These are phyloP conservation scores for Arachnomyces sp. DNA, from an alignment of 2,329 filamentous ascomycete genomes.

Conservation along the genomic window DNA sequence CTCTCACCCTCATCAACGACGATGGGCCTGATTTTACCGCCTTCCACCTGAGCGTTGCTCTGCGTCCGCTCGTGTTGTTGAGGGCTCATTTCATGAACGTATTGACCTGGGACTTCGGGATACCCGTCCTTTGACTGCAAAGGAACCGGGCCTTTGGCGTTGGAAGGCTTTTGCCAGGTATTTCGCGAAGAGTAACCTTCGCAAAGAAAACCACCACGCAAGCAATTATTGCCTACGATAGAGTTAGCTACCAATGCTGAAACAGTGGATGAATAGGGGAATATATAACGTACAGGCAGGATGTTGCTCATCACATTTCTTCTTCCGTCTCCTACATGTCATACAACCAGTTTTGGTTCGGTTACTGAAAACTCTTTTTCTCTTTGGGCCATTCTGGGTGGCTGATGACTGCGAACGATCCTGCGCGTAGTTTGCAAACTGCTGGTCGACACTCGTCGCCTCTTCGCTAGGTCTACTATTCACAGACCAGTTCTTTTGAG, in stretches of 20 bases:
- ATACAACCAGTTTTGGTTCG: slow-evolving; percentile 92
- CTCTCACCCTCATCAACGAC: slow-evolving; percentile 40
- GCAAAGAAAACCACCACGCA: slow-evolving; percentile 82
- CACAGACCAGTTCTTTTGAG: slow-evolving; percentile 23
- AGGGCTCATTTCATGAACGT: slow-evolving; percentile 29
- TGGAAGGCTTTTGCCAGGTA: slow-evolving; percentile 70
- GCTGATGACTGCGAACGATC: slow-evolving; percentile 28
- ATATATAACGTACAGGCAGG: slow-evolving; percentile 66
- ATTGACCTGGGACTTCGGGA: slow-evolving; percentile 26
- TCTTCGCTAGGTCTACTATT: slow-evolving; percentile 32
- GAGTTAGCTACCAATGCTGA: slow-evolving; percentile 7
- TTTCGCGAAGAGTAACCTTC: slow-evolving; percentile 80
- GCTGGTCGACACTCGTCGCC: slow-evolving; percentile 25
- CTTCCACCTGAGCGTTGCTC: slow-evolving; percentile 31
- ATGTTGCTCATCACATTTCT: slow-evolving; percentile 94
- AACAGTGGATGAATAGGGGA: slow-evolving; percentile 5
- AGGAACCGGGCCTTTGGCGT: slow-evolving; percentile 60
- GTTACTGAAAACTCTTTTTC: slow-evolving; percentile 68
- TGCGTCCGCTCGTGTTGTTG: slow-evolving; percentile 32
- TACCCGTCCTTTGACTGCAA: slow-evolving; percentile 74
- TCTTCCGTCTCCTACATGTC: slow-evolving; percentile 86
- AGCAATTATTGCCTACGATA: slow-evolving; percentile 71
- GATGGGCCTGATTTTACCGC: slow-evolving; percentile 40
- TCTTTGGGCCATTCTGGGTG: slow-evolving; percentile 34
- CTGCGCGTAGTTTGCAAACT: slow-evolving; percentile 24